These are phyloP conservation scores for Flaveria brownii DNA, from an alignment of 129 eudicot species.

Conservation along the genomic window DNA sequence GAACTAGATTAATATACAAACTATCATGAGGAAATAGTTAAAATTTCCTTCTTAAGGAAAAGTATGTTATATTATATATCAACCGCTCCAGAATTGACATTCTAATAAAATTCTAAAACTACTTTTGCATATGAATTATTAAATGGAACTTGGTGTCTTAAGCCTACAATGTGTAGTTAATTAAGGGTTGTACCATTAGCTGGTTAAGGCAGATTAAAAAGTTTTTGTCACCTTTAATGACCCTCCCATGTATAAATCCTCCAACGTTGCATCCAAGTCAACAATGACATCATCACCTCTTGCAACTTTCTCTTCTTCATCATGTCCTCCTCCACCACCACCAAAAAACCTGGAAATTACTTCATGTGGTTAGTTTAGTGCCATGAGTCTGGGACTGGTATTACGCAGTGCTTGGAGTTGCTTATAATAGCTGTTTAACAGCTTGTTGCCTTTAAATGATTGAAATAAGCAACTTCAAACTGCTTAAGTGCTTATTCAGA, in stretches of 20 bases:
- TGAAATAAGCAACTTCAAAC: neutral
- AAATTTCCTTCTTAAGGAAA: neutral
- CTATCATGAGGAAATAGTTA: neutral
- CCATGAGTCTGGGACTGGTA: neutral
- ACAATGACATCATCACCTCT: slow-evolving; percentile 97
- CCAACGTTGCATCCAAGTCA: slow-evolving; percentile 88
- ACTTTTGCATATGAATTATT: neutral
- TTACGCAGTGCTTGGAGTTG: neutral
- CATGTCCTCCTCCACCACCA: slow-evolving; percentile 74
- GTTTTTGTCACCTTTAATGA: slow-evolving; percentile 66
- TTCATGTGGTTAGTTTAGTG: neutral
- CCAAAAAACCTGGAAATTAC: slow-evolving; percentile 76
- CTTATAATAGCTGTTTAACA: neutral
- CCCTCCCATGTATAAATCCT: slow-evolving; percentile 98
- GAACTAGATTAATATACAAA: neutral
- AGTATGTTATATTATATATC: neutral
- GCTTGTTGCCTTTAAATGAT: neutral
- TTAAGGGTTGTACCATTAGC: neutral
- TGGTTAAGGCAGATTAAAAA: neutral
- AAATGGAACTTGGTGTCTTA: neutral
- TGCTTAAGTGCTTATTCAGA: neutral
- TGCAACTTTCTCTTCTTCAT: slow-evolving; percentile 84
- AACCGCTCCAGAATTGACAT: neutral
- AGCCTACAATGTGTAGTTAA: neutral
- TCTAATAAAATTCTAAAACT: neutral